Evolutionary conservation across 257 asterid species (phyloP).

Genomic region (Galeopsis tetrahit): DNA sequence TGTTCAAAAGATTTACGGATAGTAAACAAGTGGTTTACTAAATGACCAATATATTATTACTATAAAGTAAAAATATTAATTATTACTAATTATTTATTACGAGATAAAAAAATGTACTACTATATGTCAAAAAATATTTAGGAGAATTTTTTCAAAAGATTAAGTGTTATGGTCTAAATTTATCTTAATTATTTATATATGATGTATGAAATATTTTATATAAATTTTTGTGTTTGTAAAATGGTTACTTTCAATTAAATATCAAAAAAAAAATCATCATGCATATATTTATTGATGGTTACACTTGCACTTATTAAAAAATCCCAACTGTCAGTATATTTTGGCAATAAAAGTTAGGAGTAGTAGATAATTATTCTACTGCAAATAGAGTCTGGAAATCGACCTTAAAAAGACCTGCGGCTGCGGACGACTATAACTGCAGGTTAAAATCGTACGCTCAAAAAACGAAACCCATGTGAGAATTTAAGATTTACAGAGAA

Average conservation of each 20-base stretch:
- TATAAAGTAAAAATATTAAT: no score
- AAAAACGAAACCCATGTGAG: not conserved
- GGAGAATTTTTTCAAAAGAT: no score
- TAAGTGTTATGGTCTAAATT: no score
- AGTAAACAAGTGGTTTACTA: no score
- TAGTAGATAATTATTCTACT: not conserved
- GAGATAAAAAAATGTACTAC: no score
- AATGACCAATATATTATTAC: no score
- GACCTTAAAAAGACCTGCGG: not conserved
- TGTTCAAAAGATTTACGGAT: no score
- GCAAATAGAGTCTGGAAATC: not conserved
- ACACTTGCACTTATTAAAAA: not conserved
- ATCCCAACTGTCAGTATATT: not conserved
- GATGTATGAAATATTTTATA: no score
- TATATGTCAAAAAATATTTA: no score
- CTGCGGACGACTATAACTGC: no score
- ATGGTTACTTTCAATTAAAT: not conserved
- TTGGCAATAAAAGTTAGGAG: not conserved
- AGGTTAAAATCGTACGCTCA: not conserved
- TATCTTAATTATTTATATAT: no score
- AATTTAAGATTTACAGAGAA: not conserved
- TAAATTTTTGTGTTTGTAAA: not conserved
- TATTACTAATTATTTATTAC: no score
- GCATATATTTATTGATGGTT: not conserved
- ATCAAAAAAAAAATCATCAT: not conserved